phyloP scores from a whole-genome alignment of 352 stramenopile genomes.

The Globisporangium acanthophoron region DNA sequence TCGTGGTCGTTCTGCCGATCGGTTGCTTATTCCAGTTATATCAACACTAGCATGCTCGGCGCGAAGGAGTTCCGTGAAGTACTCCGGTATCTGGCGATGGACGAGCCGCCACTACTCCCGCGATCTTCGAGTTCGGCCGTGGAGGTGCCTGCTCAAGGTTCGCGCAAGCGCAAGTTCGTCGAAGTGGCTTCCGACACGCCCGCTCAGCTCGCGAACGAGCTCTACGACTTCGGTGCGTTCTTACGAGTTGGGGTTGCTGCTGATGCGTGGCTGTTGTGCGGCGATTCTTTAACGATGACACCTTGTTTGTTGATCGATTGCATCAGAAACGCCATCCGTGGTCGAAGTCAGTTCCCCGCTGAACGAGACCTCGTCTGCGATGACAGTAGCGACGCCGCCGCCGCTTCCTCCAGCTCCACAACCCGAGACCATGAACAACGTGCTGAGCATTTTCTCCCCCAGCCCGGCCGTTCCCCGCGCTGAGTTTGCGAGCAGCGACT shows the following conservation, averaged over 20 bases:
- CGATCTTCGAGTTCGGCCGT: slow-evolving; percentile 36
- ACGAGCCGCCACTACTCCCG: slow-evolving; percentile 69
- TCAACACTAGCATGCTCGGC: slow-evolving; percentile 71
- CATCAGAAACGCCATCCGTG: slow-evolving; percentile 34
- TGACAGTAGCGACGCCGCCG: slow-evolving; percentile 25
- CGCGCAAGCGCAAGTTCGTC: slow-evolving; percentile 80
- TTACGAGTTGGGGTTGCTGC: background rate
- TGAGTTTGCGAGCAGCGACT: slow-evolving; percentile 16
- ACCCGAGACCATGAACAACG: slow-evolving; percentile 31
- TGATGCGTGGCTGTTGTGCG: background rate
- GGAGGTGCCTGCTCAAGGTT: slow-evolving; percentile 23
- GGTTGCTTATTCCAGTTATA: slow-evolving; percentile 66
- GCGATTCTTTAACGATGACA: background rate
- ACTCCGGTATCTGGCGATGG: slow-evolving; percentile 80
- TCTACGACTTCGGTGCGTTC: slow-evolving; percentile 32
- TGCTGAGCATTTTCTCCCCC: slow-evolving; percentile 77
- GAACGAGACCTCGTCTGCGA: slow-evolving; percentile 23
- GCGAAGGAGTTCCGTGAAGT: slow-evolving; percentile 85
- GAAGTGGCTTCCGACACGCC: slow-evolving; percentile 37
- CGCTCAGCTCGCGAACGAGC: slow-evolving; percentile 15
- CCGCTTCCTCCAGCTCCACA: slow-evolving; percentile 3
- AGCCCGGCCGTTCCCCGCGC: slow-evolving; percentile 7
- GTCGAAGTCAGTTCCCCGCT: slow-evolving; percentile 42
- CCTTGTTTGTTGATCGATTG: background rate
- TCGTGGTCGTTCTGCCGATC: slow-evolving; percentile 13